A percentile compares a stretch with the other conserved stretches of the same genome.
phyloP scores from a whole-genome alignment of 1,139 yeast genomes.

The Scheffersomyces insectosa region DNA sequence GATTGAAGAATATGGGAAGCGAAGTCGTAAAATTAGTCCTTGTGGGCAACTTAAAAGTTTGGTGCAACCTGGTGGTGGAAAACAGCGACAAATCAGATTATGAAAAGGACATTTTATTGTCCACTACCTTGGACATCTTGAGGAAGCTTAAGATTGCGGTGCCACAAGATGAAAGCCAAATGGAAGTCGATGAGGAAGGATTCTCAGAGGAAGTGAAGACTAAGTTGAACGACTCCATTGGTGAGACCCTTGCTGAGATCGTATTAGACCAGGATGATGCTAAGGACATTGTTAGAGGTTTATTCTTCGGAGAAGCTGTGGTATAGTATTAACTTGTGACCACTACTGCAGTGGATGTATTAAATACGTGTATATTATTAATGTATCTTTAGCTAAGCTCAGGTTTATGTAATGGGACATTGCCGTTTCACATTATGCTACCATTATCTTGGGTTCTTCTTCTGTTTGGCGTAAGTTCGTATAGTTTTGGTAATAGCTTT shows the following conservation, averaged over 20 bases:
- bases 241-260: slow-evolving; percentile 54
- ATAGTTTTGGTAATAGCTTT: no score
- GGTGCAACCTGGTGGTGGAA: slow-evolving; percentile 62
- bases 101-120: slow-evolving; percentile 48
- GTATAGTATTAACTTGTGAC: slow-evolving; percentile 10
- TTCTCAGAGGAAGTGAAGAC: slow-evolving; percentile 45
- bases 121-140: slow-evolving; percentile 57
- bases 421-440: no score
- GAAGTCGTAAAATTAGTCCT: slow-evolving; percentile 86
- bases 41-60: slow-evolving; percentile 79
- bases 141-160: slow-evolving; percentile 41
- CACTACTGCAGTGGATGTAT: no score
- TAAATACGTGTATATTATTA: no score
- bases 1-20: slow-evolving; percentile 78
- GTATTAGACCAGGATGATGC: slow-evolving; percentile 57
- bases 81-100: slow-evolving; percentile 36
- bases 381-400: no score
- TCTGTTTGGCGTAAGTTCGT: no score
- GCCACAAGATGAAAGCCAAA: slow-evolving; percentile 23
- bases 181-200: slow-evolving; percentile 33
- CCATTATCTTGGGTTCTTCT: no score
- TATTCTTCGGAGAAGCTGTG: slow-evolving; percentile 70
- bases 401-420: no score
- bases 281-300: slow-evolving; percentile 58
- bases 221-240: slow-evolving; percentile 59